phyloP scores from a whole-genome alignment of 345 rosid species.

The Ailanthus altissimus region DNA sequence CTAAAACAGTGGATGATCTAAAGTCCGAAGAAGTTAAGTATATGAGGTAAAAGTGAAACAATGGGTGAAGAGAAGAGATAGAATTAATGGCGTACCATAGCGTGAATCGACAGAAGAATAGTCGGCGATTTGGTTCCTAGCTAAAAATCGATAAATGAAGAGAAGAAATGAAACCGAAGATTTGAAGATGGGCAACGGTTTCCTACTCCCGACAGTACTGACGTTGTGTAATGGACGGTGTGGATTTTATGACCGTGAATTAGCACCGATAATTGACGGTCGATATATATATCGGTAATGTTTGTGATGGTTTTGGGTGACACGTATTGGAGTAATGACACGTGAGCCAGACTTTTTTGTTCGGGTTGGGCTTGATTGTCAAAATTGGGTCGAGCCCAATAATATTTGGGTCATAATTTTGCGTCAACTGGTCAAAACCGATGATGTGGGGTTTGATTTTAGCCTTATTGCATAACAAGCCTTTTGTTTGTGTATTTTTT shows the following conservation, averaged over 20 bases:
- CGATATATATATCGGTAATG: not conserved
- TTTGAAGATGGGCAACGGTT: not conserved
- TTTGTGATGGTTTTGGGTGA: conserved; percentile 23
- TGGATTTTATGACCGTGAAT: not conserved
- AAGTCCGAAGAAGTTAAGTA: not conserved
- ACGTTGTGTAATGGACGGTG: conserved; percentile 6
- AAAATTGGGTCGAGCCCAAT: not conserved
- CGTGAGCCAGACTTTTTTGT: too few species aligned
- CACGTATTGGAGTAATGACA: conserved; percentile 9
- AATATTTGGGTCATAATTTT: not conserved
- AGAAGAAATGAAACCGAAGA: not conserved
- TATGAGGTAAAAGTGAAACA: not conserved
- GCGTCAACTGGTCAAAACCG: too few species aligned
- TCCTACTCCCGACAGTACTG: not conserved
- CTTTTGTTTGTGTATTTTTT: too few species aligned
- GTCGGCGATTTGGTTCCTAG: conserved; percentile 15
- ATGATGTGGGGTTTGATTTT: too few species aligned
- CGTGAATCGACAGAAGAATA: conserved; percentile 23
- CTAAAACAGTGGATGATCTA: not conserved
- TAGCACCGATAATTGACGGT: conserved; percentile 10
- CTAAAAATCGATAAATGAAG: conserved; percentile 9
- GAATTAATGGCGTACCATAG: conserved; percentile 27
- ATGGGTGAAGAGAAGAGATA: not conserved
- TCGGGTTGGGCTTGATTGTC: not conserved
- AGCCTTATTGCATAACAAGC: too few species aligned